These are phyloP conservation scores for Candida ortonii DNA, from an alignment of 805 yeast species.

Conservation along the genomic window DNA sequence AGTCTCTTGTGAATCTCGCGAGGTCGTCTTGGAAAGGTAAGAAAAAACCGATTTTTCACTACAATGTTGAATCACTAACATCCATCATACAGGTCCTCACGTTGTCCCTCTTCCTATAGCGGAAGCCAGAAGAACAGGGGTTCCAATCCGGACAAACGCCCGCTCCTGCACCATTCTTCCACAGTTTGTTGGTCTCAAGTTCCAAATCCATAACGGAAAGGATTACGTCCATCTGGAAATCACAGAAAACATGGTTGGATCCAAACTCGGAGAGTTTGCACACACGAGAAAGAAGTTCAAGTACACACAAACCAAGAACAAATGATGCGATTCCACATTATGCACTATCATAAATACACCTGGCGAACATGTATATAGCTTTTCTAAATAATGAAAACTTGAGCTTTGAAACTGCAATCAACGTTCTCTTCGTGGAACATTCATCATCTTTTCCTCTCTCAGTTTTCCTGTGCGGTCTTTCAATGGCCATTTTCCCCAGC, in stretches of 20 bases:
- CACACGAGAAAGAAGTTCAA: conserved; percentile 87
- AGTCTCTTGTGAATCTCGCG: conserved; percentile 38
- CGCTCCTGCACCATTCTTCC: conserved; percentile 93
- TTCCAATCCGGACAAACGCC: conserved; percentile 94
- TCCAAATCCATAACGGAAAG: conserved; percentile 95
- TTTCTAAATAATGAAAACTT: conserved; percentile 4
- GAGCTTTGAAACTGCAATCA: not conserved
- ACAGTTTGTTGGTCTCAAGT: conserved; percentile 89
- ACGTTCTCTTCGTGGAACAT: conserved; percentile 20
- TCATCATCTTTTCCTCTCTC: conserved; percentile 62
- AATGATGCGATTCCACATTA: conserved; percentile 19
- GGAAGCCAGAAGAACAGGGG: conserved; percentile 73
- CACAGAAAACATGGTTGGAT: conserved; percentile 95
- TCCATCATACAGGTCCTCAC: conserved; percentile 60
- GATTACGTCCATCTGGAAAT: conserved; percentile 86
- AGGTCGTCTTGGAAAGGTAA: conserved; percentile 60
- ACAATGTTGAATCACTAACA: conserved; percentile 3
- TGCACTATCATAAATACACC: conserved; percentile 3
- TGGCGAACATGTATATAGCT: conserved; percentile 12
- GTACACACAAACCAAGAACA: conserved; percentile 75
- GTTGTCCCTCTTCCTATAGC: conserved; percentile 93
- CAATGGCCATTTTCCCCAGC: conserved; percentile 95
- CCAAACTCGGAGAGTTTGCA: conserved; percentile 92
- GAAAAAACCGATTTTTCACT: conserved; percentile 13
- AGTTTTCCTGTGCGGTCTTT: conserved; percentile 77